phyloP scores from a whole-genome alignment of 1,284 basidiomycete species.

The Coniferiporia sulphurascens region DNA sequence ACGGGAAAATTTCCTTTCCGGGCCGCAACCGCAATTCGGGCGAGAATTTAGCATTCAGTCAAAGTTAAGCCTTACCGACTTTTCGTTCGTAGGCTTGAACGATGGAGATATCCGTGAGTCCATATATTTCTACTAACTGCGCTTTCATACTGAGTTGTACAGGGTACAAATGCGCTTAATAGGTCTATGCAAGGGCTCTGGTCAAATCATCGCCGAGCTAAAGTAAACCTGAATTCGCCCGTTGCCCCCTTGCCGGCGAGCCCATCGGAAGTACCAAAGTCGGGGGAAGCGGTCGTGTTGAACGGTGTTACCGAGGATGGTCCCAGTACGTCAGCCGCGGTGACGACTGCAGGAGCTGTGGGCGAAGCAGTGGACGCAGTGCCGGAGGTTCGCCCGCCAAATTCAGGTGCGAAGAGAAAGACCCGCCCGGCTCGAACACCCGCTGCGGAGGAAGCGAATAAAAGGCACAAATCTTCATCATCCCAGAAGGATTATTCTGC shows the following conservation, averaged over 20 bases:
- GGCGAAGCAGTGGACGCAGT: constrained; percentile 23
- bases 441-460: constrained; percentile 45
- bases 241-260: constrained; percentile 22
- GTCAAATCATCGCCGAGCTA: constrained; percentile 56
- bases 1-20: neutral
- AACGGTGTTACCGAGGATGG: constrained; percentile 17
- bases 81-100: too few relatives aligned
- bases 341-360: constrained; percentile 7
- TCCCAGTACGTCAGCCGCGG: constrained; percentile 3
- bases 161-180: constrained; percentile 70
- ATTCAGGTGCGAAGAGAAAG: constrained; percentile 50
- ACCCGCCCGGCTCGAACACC: constrained; percentile 40
- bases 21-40: too few relatives aligned
- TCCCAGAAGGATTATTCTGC: constrained; percentile 56
- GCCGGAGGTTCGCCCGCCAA: constrained; percentile 24
- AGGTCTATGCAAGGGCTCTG: constrained; percentile 73
- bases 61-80: too few relatives aligned
- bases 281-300: constrained; percentile 25
- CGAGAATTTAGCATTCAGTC: too few relatives aligned
- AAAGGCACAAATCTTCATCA: constrained; percentile 44
- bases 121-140: neutral
- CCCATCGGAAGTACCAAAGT: constrained; percentile 26
- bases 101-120: constrained; percentile 22
- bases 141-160: neutral
- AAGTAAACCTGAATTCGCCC: constrained; percentile 60